Evolutionary conservation across 768 basidiomycete genomes (phyloP).

Genomic region (Rhodosporidiobolus sp.): DNA sequence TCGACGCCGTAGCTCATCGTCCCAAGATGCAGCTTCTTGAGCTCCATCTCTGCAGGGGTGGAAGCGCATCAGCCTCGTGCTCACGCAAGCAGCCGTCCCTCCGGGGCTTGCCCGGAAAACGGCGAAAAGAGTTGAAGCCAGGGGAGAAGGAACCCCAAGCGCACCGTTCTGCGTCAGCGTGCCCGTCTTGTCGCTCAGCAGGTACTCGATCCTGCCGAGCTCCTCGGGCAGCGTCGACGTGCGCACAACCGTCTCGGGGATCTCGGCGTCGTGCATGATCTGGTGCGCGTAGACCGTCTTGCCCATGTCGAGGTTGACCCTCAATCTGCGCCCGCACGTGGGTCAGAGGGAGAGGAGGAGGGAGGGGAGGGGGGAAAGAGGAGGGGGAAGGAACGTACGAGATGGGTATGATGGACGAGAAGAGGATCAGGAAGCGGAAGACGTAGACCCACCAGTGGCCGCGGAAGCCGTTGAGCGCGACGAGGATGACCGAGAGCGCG

Average conservation of each 20-base stretch:
- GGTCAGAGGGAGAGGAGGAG: neutral
- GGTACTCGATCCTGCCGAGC: conserved; percentile 88
- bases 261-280: conserved; percentile 89
- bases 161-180: conserved; percentile 94
- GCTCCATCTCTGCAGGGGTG: conserved; percentile 79
- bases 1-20: conserved; percentile 95
- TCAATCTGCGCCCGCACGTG: conserved; percentile 59
- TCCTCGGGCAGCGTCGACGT: conserved; percentile 98
- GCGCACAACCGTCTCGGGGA: conserved; percentile 90
- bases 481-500: conserved; percentile 80
- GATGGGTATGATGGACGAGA: conserved; percentile 98
- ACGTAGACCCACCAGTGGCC: conserved; percentile 95
- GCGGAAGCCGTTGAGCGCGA: conserved; percentile 92
- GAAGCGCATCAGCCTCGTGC: no score
- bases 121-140: neutral
- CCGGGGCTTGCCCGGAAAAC: no score
- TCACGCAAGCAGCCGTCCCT: no score
- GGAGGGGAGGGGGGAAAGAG: neutral
- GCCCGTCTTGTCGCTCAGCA: conserved; percentile 96
- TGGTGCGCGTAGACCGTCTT: conserved; percentile 96
- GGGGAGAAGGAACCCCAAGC: no score
- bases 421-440: conserved; percentile 92
- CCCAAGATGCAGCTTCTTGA: conserved; percentile 98
- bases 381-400: conserved; percentile 59
- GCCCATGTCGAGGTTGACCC: conserved; percentile 99